These are phyloP conservation scores for Fusarium tanahbumbuense DNA, from an alignment of 2,329 filamentous ascomycete species.

Conservation along the genomic window DNA sequence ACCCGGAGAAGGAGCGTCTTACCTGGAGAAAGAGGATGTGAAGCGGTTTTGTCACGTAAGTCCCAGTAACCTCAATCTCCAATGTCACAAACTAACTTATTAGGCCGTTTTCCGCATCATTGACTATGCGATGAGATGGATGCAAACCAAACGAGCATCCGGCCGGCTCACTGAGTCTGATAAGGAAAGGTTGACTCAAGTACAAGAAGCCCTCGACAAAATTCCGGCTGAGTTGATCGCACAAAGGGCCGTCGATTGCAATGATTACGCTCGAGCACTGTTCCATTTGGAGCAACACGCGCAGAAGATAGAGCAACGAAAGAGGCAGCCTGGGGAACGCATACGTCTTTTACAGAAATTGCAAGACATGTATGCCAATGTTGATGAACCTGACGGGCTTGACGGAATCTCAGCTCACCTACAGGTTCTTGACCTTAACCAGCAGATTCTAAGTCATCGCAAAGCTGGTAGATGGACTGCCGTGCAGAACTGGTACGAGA, in stretches of 20 bases:
- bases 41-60: slow-evolving; percentile 88
- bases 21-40: slow-evolving; percentile 77
- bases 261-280: slow-evolving; percentile 89
- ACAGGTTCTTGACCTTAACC: slow-evolving; percentile 87
- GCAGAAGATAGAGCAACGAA: slow-evolving; percentile 59
- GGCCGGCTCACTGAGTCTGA: slow-evolving; percentile 52
- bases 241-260: slow-evolving; percentile 89
- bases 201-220: slow-evolving; percentile 63
- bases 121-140: slow-evolving; percentile 91
- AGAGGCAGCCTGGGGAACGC: slow-evolving; percentile 62
- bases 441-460: slow-evolving; percentile 91
- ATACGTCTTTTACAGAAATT: slow-evolving; percentile 79
- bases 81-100: slow-evolving; percentile 24
- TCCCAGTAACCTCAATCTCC: background rate
- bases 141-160: slow-evolving; percentile 74
- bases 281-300: slow-evolving; percentile 97
- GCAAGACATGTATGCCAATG: slow-evolving; percentile 95
- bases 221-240: slow-evolving; percentile 83
- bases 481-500: slow-evolving; percentile 97
- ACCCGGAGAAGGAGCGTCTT: slow-evolving; percentile 61
- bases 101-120: slow-evolving; percentile 89
- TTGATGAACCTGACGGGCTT: slow-evolving; percentile 96
- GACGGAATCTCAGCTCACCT: slow-evolving; percentile 93
- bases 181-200: slow-evolving; percentile 62
- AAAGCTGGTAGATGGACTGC: slow-evolving; percentile 95